A percentile compares a stretch with the other conserved stretches of the same genome.
These are phyloP conservation scores for Populus euphratica DNA, from an alignment of 345 rosid species.

Conservation along the genomic window DNA sequence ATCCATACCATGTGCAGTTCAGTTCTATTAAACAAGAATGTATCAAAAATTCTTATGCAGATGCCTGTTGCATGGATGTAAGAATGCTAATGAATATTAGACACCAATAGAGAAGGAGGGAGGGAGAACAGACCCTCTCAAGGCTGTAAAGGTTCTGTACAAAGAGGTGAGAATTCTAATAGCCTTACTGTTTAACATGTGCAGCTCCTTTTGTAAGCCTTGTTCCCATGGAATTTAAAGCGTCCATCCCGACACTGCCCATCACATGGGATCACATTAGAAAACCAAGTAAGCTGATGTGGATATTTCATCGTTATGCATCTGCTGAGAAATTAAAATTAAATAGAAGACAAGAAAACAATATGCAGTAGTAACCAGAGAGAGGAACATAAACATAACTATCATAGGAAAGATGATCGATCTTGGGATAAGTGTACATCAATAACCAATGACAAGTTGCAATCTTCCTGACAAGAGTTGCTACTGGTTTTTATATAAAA, in stretches of 20 bases:
- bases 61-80: not conserved
- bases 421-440: not conserved
- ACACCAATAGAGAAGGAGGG: not conserved
- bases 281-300: not conserved
- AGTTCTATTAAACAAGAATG: not conserved
- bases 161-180: not conserved
- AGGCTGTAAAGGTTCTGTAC: not conserved
- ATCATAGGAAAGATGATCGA: slow-evolving; percentile 1
- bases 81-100: not conserved
- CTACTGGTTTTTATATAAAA: slow-evolving; percentile 8
- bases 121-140: not conserved
- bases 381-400: not conserved
- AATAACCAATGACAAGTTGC: not conserved
- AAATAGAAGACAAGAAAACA: not conserved
- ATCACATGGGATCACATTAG: slow-evolving; percentile 13
- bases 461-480: slow-evolving; percentile 9
- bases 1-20: not conserved
- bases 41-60: not conserved
- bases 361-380: not conserved
- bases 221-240: not conserved
- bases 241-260: not conserved
- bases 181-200: slow-evolving; percentile 2
- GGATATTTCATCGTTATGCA: slow-evolving; percentile 2
- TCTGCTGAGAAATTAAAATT: not conserved
- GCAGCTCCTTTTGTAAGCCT: slow-evolving; percentile 11